Conservation (phyloP, 768 basidiomycete genomes). For the Baorangia bicolor region DNA sequence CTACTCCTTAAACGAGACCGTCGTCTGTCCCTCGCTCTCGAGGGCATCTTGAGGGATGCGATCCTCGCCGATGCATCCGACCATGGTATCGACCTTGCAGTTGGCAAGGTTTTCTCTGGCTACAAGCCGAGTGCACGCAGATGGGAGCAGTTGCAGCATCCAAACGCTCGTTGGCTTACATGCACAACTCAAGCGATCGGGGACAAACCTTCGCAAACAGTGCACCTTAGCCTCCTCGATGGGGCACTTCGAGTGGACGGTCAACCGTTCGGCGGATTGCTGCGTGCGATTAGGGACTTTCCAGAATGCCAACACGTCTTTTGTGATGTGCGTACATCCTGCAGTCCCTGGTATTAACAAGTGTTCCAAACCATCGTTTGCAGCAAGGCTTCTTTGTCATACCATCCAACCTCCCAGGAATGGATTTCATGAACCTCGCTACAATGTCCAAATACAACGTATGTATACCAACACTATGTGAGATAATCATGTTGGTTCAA, state of each 20-base stretch:
- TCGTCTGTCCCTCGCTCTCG: constrained; percentile 22
- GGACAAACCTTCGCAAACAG: not conserved
- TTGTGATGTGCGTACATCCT: not conserved
- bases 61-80: not conserved
- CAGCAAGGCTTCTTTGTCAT: not conserved
- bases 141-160: constrained; percentile 5
- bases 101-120: constrained; percentile 2
- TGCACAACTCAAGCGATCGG: not conserved
- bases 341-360: not conserved
- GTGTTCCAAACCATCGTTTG: too few species aligned
- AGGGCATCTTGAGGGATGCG: not conserved
- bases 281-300: not conserved
- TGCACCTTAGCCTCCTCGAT: constrained; percentile 9
- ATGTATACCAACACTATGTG: too few species aligned
- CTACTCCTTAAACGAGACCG: constrained; percentile 19
- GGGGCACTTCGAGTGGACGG: constrained; percentile 21
- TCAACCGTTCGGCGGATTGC: constrained; percentile 10
- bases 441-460: constrained; percentile 1
- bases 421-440: not conserved
- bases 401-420: not conserved
- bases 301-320: constrained; percentile 1
- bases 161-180: constrained; percentile 16
- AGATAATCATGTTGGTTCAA: not conserved
- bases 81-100: constrained; percentile 14
- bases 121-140: constrained; percentile 4